These are phyloP conservation scores for Vitis hybrid DNA, from an alignment of 177 flowering plant species.

Conservation along the genomic window DNA sequence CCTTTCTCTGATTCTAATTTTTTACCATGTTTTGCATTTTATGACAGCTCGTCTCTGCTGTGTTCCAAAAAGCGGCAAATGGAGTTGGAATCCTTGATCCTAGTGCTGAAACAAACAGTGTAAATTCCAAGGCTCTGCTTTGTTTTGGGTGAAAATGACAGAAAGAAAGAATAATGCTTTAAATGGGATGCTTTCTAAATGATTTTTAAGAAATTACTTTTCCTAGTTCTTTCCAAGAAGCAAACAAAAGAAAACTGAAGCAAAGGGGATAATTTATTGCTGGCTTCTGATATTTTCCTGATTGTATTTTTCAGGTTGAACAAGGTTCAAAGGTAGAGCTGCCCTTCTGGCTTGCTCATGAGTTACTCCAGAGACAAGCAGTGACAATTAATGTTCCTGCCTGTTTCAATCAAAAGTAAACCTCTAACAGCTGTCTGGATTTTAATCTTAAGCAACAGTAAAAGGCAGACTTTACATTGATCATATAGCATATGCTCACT, in stretches of 20 bases:
- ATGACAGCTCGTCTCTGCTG: conserved; percentile 62
- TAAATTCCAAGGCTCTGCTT: conserved; percentile 20
- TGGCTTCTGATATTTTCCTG: neutral
- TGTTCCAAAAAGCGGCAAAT: conserved; percentile 65
- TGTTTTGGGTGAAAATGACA: too few species aligned
- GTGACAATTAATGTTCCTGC: conserved; percentile 55
- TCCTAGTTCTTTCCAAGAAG: neutral
- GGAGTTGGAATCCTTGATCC: conserved; percentile 88
- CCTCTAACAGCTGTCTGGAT: neutral
- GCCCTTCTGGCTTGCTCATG: conserved; percentile 94
- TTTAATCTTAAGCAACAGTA: neutral
- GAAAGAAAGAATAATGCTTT: neutral
- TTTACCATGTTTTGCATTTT: neutral
- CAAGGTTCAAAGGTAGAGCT: conserved; percentile 83
- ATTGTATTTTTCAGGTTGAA: conserved; percentile 59
- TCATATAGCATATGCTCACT: too few species aligned
- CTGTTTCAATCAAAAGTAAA: conserved; percentile 80
- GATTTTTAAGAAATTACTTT: neutral
- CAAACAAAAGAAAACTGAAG: neutral
- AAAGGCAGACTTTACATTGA: too few species aligned
- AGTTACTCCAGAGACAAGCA: conserved; percentile 66
- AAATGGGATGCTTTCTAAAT: neutral
- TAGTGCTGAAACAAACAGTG: conserved; percentile 71
- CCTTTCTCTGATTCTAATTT: neutral
- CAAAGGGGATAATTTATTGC: neutral